Base-by-base conservation (phyloP, 163 green algal genomes). In the Chlamydomonas reinhardtii region DNA sequence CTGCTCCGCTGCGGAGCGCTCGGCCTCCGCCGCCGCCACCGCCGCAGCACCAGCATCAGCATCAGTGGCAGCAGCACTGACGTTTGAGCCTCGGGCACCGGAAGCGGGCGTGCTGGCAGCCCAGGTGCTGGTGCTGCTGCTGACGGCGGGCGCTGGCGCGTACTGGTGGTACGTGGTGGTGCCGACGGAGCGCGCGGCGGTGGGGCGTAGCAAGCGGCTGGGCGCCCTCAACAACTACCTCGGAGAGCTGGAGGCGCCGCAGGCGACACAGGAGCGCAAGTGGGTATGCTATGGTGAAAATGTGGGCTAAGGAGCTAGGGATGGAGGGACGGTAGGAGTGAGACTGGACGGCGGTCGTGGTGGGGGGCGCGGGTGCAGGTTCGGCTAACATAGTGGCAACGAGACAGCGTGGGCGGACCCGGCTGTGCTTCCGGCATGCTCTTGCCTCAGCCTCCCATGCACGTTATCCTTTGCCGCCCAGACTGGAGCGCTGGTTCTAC, bases 81-180 rank as follows among this genome's bases (percentile, higher is more conserved):
- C 19, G 12, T 85, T 85, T 62, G 52, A 77, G 56, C 78, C 78
- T 24, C 78, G 72, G 32, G 19, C 39, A 16, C 78, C 66, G 20
- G 78, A 85, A 14, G 19, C 68, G 5, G 3, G 31, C n/a, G 32
- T 77, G 12, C 68, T 85, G 15, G 52, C 24, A 1, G 68, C 78
- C 6, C 78, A 85, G 16, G 48, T 17, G 29, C 8, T 72, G 12
- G 78, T 85, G 4, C 48, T 85, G 8, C 37, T 74, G 64, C 48
- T 77, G 4, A 78, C 78, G 2, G 34, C 31, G 6, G 68, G 22
- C 2, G 78, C 78, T 0, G 78, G 64, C 1, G 78, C 48, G 20
- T 85, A 85, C 78, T 85, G 78, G 78, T 85, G 77, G 77, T 32
- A 70, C 0, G 77, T 84, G 25, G 65, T 84, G 52, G 77, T 85